phyloP scores from a whole-genome alignment of 148 eudicot genomes.

The Dysphania ambrosioides region DNA sequence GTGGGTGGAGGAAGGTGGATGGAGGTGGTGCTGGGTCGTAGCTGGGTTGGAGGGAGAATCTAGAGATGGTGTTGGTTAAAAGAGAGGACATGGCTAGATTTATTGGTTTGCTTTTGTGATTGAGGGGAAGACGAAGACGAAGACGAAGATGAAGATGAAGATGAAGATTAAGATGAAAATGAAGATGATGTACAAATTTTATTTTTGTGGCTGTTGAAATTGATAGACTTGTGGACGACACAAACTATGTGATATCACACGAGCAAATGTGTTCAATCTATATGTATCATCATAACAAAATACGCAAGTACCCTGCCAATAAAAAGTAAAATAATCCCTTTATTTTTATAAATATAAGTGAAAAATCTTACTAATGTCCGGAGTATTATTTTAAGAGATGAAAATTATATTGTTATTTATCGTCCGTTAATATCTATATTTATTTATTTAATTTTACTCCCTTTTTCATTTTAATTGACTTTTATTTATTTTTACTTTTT shows the following conservation, averaged over 20 bases:
- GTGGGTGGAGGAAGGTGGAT: conserved; percentile 35
- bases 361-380: too few species aligned
- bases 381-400: too few species aligned
- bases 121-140: too few species aligned
- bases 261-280: not conserved
- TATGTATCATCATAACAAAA: not conserved
- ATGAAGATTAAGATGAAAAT: not conserved
- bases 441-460: too few species aligned
- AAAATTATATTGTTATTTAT: too few species aligned
- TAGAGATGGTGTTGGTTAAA: conserved; percentile 50
- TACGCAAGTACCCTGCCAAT: not conserved
- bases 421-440: too few species aligned
- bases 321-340: not conserved
- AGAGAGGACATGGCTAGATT: conserved; percentile 63
- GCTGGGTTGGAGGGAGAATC: conserved; percentile 43
- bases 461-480: too few species aligned
- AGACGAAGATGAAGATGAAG: not conserved
- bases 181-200: too few species aligned
- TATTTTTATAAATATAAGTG: too few species aligned
- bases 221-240: conserved; percentile 32
- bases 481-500: too few species aligned
- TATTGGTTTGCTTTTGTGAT: not conserved
- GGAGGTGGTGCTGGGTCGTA: conserved; percentile 19
- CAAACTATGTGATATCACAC: not conserved
- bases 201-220: not conserved